Percentiles rank a stretch among this genome's conserved stretches.
Conservation (phyloP, 2,329 filamentous ascomycete genomes). For the Clonostachys chloroleuca region DNA sequence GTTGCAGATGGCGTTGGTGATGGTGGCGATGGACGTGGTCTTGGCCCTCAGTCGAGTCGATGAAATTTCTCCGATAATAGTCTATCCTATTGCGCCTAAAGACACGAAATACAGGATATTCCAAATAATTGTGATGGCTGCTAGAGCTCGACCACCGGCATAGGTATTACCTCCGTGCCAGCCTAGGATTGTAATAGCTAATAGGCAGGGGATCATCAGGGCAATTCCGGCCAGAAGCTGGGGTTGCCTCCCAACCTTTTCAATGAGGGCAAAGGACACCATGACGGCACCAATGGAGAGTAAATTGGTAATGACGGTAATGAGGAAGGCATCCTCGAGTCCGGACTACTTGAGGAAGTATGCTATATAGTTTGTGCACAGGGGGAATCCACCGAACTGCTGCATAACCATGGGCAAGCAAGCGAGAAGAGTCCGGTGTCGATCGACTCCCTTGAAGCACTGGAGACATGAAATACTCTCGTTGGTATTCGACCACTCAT, state of each 20-base stretch:
- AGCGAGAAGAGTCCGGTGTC: constrained; percentile 32
- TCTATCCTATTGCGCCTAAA: constrained; percentile 4
- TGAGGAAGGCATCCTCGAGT: constrained; percentile 22
- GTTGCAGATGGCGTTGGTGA: constrained; percentile 2
- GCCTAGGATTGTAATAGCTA: constrained; percentile 38
- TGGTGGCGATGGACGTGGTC: constrained; percentile 3
- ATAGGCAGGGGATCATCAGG: constrained; percentile 28
- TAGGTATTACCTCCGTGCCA: constrained; percentile 20
- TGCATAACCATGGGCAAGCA: constrained; percentile 34
- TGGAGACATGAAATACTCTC: constrained; percentile 19
- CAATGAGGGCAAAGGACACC: constrained; percentile 34
- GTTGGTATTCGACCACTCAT: not conserved
- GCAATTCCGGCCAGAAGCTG: constrained; percentile 27
- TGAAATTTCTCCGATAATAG: not conserved
- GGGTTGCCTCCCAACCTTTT: constrained; percentile 28
- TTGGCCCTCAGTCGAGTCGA: constrained; percentile 3
- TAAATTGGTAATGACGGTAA: constrained; percentile 39
- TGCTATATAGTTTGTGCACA: constrained; percentile 31
- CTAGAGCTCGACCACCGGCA: constrained; percentile 11
- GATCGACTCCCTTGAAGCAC: constrained; percentile 36
- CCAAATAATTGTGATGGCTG: not conserved
- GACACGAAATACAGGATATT: constrained; percentile 23
- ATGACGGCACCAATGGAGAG: constrained; percentile 36
- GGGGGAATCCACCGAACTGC: constrained; percentile 35
- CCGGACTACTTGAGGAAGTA: constrained; percentile 30